phyloP scores from a whole-genome alignment of 345 rosid species.

The Chamaenerion angustifolium region DNA sequence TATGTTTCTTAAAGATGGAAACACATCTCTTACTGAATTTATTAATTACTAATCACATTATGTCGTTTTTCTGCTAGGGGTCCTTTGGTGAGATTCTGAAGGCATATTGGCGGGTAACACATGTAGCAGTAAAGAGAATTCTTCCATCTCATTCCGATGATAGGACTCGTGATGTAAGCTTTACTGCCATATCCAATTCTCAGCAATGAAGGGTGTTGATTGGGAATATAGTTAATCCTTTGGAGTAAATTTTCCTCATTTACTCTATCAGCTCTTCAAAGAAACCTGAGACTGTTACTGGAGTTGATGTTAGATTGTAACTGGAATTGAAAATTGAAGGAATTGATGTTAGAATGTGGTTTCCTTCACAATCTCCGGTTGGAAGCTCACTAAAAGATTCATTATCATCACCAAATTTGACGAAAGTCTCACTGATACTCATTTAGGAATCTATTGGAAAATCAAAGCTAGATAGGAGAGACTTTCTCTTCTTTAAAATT shows the following conservation, averaged over 20 bases:
- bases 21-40: neutral
- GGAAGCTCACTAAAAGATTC: no score
- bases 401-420: no score
- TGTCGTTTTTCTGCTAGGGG: slow-evolving; percentile 35
- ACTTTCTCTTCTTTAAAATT: no score
- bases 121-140: slow-evolving; percentile 91
- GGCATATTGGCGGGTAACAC: slow-evolving; percentile 97
- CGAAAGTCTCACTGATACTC: no score
- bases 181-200: slow-evolving; percentile 4
- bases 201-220: slow-evolving; percentile 1
- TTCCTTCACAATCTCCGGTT: no score
- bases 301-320: no score
- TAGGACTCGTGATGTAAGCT: slow-evolving; percentile 93
- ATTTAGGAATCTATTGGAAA: no score
- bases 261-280: no score
- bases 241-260: no score
- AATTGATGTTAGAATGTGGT: no score
- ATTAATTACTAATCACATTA: neutral
- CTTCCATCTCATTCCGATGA: slow-evolving; percentile 98
- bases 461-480: no score
- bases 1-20: neutral
- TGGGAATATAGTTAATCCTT: neutral
- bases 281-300: no score
- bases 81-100: slow-evolving; percentile 96
- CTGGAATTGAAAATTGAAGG: neutral